Evolutionary conservation across 108 stramenopile species (phyloP), one percentile per base, ranked within the genome.

Genomic region (Chaetoceros tenuissimus): DNA sequence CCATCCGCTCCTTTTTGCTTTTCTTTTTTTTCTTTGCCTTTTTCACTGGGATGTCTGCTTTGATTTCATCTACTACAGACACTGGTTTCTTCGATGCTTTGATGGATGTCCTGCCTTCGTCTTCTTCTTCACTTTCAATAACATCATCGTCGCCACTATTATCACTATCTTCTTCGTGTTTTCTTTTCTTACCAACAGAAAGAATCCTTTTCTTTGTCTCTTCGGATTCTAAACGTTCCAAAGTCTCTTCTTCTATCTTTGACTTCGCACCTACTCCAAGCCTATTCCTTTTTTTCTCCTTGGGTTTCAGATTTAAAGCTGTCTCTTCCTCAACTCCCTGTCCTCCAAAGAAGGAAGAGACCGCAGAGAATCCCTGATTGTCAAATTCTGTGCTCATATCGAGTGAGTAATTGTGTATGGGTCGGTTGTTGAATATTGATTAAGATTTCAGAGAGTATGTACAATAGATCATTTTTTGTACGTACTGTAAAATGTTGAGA

Each of bases 71-170:
- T 22, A 24, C 48, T 8, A 34, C 18, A 48, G 56, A 0, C 28
- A n/a, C 22, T 28, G 7, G n/a, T 26, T 34, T 48, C 50, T 28
- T 73, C 29, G 52, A 63, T 57, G 48, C 44, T 1, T 64, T 75
- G 46, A 79, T 81, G 22, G 64, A 57, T 1, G 82, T 90, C 31
- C 88, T 61, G 19, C 88, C 84, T 28, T 64, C 66, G 21, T 85
- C 88, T 31, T 77, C 80, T 13, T 73, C 75, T 21, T 67, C 73
- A 26, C 73, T 76, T 22, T 67, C 73, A 7, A 55, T 56, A 46
- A 46, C 25, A 31, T 68, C 52, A 28, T 66, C 64, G 31, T 73
- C 65, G 10, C 66, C 67, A n/a, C 72, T 67, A 26, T 85, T 73
- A 23, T 83, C 72, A 16, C 65, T 60, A 46, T 77, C 57, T 22